Conservation (phyloP, 768 basidiomycete genomes). For the Calocybe indica region DNA sequence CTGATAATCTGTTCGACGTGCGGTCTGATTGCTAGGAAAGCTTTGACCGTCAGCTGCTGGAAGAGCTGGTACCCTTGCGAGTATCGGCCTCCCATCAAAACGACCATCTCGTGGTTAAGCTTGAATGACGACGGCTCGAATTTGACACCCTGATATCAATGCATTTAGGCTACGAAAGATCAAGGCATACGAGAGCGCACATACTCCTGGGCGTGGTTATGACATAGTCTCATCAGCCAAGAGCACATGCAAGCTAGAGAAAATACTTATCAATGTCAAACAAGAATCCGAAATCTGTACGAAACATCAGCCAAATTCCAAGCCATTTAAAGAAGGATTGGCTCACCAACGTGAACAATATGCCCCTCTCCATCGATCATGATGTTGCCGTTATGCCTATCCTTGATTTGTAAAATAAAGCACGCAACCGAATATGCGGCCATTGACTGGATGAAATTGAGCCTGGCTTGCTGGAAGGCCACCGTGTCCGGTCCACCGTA, state of each 20-base stretch:
- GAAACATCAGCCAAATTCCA: slow-evolving; percentile 1
- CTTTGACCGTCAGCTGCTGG: slow-evolving; percentile 90
- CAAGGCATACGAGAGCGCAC: slow-evolving; percentile 10
- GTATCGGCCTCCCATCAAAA: slow-evolving; percentile 92
- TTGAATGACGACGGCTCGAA: slow-evolving; percentile 99
- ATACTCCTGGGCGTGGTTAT: slow-evolving; percentile 63
- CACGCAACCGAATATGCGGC: slow-evolving; percentile 98
- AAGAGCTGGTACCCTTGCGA: slow-evolving; percentile 95
- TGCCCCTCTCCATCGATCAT: slow-evolving; percentile 99
- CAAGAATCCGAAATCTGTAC: slow-evolving; percentile 87
- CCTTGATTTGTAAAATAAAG: slow-evolving; percentile 98
- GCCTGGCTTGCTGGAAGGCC: slow-evolving; percentile 85
- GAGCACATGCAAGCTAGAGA: slow-evolving; percentile 1
- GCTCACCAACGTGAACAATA: slow-evolving; percentile 88
- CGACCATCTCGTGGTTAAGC: slow-evolving; percentile 97
- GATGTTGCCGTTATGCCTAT: slow-evolving; percentile 98
- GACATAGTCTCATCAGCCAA: slow-evolving; percentile 20
- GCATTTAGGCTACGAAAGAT: slow-evolving; percentile 1
- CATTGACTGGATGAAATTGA: slow-evolving; percentile 99
- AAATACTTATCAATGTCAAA: slow-evolving; percentile 91
- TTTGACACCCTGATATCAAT: slow-evolving; percentile 75
- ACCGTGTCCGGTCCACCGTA: slow-evolving; percentile 89
- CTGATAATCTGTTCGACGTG: slow-evolving; percentile 87
- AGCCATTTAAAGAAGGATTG: not conserved
- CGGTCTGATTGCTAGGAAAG: slow-evolving; percentile 94